Conservation (phyloP, 495 filamentous ascomycete species). For the Xanthoparmelia taractica region DNA sequence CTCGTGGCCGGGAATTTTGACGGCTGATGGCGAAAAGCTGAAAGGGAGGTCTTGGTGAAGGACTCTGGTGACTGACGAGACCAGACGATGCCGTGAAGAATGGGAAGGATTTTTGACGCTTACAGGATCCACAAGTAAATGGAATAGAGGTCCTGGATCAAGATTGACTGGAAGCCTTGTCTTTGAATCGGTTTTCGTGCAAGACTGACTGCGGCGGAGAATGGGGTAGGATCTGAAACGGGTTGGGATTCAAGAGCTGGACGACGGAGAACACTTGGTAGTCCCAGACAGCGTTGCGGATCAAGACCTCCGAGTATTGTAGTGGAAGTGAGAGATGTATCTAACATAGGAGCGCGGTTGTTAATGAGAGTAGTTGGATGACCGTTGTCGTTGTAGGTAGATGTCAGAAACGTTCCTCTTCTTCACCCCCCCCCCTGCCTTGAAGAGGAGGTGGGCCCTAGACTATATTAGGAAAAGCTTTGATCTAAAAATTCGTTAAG, state of each 20-base stretch:
- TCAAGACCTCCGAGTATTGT: neutral
- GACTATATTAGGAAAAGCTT: conserved; percentile 3
- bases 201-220: neutral
- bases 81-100: neutral
- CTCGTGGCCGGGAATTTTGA: conserved; percentile 55
- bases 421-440: neutral
- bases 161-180: neutral
- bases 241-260: neutral
- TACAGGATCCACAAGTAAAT: neutral
- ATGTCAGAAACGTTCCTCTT: neutral
- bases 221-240: conserved; percentile 1
- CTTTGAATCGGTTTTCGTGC: neutral
- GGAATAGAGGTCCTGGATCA: neutral
- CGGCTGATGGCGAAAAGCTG: conserved; percentile 17
- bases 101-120: neutral
- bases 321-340: neutral
- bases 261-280: neutral
- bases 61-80: neutral
- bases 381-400: neutral
- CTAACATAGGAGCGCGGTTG: neutral
- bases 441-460: neutral
- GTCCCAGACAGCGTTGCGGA: neutral
- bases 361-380: no score
- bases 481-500: no score
- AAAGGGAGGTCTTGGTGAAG: neutral